Percentiles rank a stretch among this genome's conserved stretches.
Conservation (phyloP, 306 rosid genomes). For the Luffa acutangula region DNA sequence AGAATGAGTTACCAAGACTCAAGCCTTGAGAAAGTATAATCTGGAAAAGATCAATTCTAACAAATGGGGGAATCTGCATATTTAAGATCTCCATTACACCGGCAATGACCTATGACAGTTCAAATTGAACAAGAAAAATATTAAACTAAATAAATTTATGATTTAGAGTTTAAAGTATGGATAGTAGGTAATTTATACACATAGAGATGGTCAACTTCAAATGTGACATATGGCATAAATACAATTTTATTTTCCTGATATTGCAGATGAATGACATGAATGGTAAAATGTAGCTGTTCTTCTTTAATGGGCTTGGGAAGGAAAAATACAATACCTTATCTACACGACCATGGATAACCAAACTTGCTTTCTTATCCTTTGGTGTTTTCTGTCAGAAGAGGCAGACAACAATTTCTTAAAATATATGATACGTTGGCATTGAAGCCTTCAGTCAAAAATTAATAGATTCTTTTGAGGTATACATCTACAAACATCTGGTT, state of each 20-base stretch:
- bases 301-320: not conserved
- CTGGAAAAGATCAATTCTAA: slow-evolving; percentile 89
- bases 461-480: not conserved
- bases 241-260: not conserved
- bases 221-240: not conserved
- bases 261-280: not conserved
- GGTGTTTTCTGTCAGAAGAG: slow-evolving; percentile 76
- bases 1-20: slow-evolving; percentile 56
- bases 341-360: slow-evolving; percentile 80
- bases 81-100: slow-evolving; percentile 69
- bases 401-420: slow-evolving; percentile 8
- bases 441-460: not conserved
- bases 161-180: not conserved
- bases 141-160: not conserved
- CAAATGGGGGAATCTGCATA: slow-evolving; percentile 74
- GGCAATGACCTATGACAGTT: slow-evolving; percentile 58
- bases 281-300: not conserved
- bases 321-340: slow-evolving; percentile 62
- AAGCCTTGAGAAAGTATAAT: slow-evolving; percentile 57
- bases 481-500: not conserved
- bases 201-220: not conserved
- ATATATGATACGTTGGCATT: not conserved
- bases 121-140: slow-evolving; percentile 3
- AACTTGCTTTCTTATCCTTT: slow-evolving; percentile 83
- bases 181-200: not conserved